Evolutionary conservation across 108 stramenopile genomes (phyloP), one percentile per base, ranked within the genome.

Genomic region (Phaeodactylum tricornutum): DNA sequence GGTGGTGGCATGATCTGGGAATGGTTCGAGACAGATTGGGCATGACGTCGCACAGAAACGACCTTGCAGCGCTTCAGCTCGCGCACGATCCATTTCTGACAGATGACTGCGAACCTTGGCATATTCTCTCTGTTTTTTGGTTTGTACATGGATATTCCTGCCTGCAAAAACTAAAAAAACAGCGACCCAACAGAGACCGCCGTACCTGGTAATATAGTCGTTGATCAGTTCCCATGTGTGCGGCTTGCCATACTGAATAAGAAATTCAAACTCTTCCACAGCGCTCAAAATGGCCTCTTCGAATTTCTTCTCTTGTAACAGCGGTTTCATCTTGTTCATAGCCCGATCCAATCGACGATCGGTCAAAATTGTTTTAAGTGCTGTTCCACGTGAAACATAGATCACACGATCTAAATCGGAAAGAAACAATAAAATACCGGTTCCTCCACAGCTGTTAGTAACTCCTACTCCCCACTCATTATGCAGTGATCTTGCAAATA

Each of bases 11-110:
- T 4, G 14, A 14, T 41, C 39, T 6, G 16, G 36, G 50, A 81
- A 81, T 17, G 49, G 54, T 42, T 74, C 71, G 19, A 81, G 55
- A 54, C 79, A 81, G 55, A 81, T 73, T 11, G 79, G 67, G 57
- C 79, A 81, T 7, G 63, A 67, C 3, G 61, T 73, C 28, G 68
- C 53, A 30, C 59, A 42, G 31, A 64, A 75, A 27, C 55, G 56
- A 25, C 74, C 72, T 45, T 61, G 71, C n/a, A 71, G 29, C 9
- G 74, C 68, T 46, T 70, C 50, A 1, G 79, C 79, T 30, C 53
- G 55, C 11, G 63, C 68, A 7, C 58, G 47, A 41, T 81, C 79
- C 24, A 81, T 32, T 50, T 66, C 59, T 1, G 40, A 60, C 40
- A 81, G 48, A 33, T 70, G 62, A 29, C 45, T 59, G 7, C 47